Conservation (phyloP, 2,329 filamentous ascomycete genomes). For the Hortaea werneckii region DNA sequence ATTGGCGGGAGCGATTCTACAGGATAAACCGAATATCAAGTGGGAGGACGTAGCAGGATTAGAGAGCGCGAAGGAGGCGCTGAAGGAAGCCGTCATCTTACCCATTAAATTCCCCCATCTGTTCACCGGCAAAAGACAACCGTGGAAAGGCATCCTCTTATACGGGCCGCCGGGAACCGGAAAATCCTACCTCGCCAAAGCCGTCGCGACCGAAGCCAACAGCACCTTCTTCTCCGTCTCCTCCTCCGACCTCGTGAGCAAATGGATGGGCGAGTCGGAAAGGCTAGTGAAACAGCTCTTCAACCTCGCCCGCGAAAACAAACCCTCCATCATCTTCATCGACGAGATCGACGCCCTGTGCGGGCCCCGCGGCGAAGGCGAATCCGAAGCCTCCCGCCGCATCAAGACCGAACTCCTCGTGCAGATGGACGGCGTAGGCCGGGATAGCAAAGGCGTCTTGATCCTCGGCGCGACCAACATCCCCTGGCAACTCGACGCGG, state of each 20-base stretch:
- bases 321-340: slow-evolving; percentile 96
- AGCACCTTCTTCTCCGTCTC: slow-evolving; percentile 99
- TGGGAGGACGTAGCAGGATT: slow-evolving; percentile 98
- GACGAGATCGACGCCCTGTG: slow-evolving; percentile 96
- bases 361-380: slow-evolving; percentile 83
- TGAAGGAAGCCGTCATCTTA: slow-evolving; percentile 95
- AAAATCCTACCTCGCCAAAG: slow-evolving; percentile 95
- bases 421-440: slow-evolving; percentile 98
- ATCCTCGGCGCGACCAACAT: slow-evolving; percentile 97
- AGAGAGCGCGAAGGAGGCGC: slow-evolving; percentile 85
- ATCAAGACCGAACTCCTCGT: slow-evolving; percentile 98
- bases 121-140: slow-evolving; percentile 90
- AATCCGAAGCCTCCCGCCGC: slow-evolving; percentile 90
- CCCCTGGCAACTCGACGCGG: slow-evolving; percentile 94
- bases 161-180: slow-evolving; percentile 95
- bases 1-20: slow-evolving; percentile 80
- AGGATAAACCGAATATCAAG: slow-evolving; percentile 89
- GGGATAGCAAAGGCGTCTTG: slow-evolving; percentile 85
- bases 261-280: slow-evolving; percentile 99
- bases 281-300: slow-evolving; percentile 95
- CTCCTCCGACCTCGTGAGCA: slow-evolving; percentile 92
- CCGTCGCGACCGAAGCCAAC: slow-evolving; percentile 95
- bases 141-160: slow-evolving; percentile 94
- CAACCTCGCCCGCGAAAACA: slow-evolving; percentile 95
- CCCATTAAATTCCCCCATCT: slow-evolving; percentile 97